Conservation (phyloP, 2,329 filamentous ascomycete species). For the Colletotrichum sp. region DNA sequence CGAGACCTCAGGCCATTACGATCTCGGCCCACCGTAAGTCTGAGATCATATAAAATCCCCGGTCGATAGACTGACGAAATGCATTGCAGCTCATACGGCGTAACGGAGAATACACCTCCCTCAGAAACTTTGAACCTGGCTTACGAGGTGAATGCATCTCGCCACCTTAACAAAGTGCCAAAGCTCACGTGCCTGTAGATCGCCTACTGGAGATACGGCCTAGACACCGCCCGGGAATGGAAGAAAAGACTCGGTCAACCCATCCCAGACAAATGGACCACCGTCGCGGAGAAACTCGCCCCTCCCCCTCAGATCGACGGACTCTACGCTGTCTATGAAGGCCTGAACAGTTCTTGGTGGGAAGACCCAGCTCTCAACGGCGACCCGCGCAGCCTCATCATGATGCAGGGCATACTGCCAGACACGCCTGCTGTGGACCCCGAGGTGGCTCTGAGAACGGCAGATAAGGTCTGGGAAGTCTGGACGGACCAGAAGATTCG, state of each 20-base stretch:
- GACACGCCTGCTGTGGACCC: conserved; percentile 41
- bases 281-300: conserved; percentile 55
- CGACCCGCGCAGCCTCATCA: conserved; percentile 50
- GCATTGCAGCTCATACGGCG: too few species aligned
- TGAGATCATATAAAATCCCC: too few species aligned
- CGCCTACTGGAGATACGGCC: conserved; percentile 66
- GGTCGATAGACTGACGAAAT: too few species aligned
- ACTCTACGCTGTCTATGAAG: conserved; percentile 61
- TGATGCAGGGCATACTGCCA: conserved; percentile 49
- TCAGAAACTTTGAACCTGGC: conserved; percentile 61
- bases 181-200: background rate
- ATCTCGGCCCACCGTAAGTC: conserved; percentile 46
- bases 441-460: conserved; percentile 37
- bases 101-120: conserved; percentile 62
- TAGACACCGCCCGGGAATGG: conserved; percentile 59
- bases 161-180: background rate
- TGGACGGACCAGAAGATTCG: conserved; percentile 48
- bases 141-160: conserved; percentile 46
- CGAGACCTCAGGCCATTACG: conserved; percentile 53
- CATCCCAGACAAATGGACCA: conserved; percentile 49
- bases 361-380: conserved; percentile 36
- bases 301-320: conserved; percentile 54
- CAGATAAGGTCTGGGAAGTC: conserved; percentile 39
- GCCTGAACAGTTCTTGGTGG: conserved; percentile 50
- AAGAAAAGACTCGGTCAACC: conserved; percentile 48